Evolutionary conservation across 1,139 yeast species (phyloP), one percentile per base, ranked within the genome.

Genomic region (Meyerozyma carpophila): DNA sequence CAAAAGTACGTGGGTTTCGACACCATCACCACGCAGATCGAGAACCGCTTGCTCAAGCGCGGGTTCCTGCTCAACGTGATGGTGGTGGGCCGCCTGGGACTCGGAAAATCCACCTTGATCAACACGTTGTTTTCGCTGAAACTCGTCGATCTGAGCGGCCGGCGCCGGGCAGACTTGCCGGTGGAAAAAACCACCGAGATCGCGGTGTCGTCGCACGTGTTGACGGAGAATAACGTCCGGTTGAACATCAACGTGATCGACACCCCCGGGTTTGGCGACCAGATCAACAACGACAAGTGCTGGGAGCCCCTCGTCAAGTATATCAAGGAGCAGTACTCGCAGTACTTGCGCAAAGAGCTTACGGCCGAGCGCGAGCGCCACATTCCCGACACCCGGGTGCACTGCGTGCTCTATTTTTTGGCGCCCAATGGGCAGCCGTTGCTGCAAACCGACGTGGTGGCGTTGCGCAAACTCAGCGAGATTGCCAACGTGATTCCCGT

Each of bases 241-340:
- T 79, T 93, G 62, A 84, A 85, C 58, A 70, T 93, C 51, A 91
- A 89, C 56, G 82, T 91, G 47, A 87, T 93, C 61, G 98, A 93
- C 62, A 93, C 98, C 8, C 98, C 98, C 10, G 98, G 98, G 8
- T 93, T 89, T 70, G 98, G 96, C 36, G 98, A 93, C 69, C 96
- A 88, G 66, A 85, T 93, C 56, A 89, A 93, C 69, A 93, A 93
- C 66, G 96, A 90, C 58, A 85, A 86, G 66, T 93, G 91, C 58
- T 93, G 98, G 98, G 98, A 93, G 56, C 97, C 97, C 39, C 84
- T 93, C 55, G 84, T 91, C 55, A 90, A 89, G 68, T 91, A 91
- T 67, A 89, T 93, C 62, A 90, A 91, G 70, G 98, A 93, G 65
- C 98, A 93, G 70, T 96, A 93, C 65, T 86, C 95, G 29, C 86